Conservation (phyloP, 2,329 filamentous ascomycete genomes). For the Xylariaceae sp. region DNA sequence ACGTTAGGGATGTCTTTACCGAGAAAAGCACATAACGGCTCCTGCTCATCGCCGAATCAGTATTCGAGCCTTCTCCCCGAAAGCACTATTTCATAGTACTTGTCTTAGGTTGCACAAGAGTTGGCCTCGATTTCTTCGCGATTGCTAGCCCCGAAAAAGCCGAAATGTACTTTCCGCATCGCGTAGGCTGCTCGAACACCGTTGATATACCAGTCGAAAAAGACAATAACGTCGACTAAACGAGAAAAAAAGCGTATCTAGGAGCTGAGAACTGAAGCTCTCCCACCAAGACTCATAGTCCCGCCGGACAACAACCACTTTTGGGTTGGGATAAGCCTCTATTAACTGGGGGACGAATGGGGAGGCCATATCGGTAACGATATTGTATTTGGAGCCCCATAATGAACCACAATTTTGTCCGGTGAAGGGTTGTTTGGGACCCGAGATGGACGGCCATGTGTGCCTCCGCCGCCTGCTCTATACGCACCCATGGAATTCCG, state of each 20-base stretch:
- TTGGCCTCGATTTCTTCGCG: background rate
- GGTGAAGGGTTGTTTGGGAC: slow-evolving; percentile 2
- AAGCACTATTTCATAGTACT: slow-evolving; percentile 10
- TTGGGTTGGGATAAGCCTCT: background rate
- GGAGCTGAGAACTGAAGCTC: background rate
- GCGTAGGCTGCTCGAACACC: slow-evolving; percentile 1
- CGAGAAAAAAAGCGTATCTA: background rate
- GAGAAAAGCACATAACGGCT: slow-evolving; percentile 15
- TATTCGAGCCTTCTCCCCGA: slow-evolving; percentile 15
- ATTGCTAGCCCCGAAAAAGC: slow-evolving; percentile 6
- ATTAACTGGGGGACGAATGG: slow-evolving; percentile 10
- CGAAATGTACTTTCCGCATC: slow-evolving; percentile 8
- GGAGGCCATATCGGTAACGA: slow-evolving; percentile 7
- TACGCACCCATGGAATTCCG: slow-evolving; percentile 5
- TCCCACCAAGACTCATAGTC: slow-evolving; percentile 9
- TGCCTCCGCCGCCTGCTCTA: slow-evolving; percentile 13
- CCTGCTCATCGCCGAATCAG: slow-evolving; percentile 13
- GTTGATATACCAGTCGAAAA: slow-evolving; percentile 7
- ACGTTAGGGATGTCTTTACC: slow-evolving; percentile 9
- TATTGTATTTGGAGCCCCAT: slow-evolving; percentile 11
- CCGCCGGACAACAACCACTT: slow-evolving; percentile 9
- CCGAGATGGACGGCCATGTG: slow-evolving; percentile 9
- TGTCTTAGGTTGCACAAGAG: slow-evolving; percentile 4
- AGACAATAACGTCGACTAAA: background rate
- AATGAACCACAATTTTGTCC: slow-evolving; percentile 7